These are phyloP conservation scores for Gracilaria caudata DNA, from an alignment of 23 red algal species.

Conservation along the genomic window DNA sequence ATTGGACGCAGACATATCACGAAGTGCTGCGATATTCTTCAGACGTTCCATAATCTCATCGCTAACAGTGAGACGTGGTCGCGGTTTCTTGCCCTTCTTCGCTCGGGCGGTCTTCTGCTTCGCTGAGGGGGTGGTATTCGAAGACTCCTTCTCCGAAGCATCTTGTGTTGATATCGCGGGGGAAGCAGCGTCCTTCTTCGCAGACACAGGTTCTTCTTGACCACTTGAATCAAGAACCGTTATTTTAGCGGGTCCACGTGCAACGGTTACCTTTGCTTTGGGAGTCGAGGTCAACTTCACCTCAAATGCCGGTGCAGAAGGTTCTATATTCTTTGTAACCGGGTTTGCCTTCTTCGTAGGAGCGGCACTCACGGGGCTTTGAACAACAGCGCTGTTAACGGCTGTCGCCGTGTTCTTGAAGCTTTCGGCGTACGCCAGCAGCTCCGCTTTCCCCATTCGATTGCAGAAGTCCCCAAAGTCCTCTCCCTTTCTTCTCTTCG, in stretches of 20 bases:
- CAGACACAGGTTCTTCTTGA: not conserved
- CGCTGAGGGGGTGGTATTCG: not conserved
- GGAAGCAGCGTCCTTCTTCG: not conserved
- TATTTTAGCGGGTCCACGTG: not conserved
- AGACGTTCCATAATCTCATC: slow-evolving; percentile 80
- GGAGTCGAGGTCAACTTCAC: slow-evolving; percentile 4
- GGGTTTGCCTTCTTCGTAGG: not conserved
- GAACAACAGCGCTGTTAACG: slow-evolving; percentile 6
- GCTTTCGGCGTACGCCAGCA: slow-evolving; percentile 57
- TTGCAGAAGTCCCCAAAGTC: slow-evolving; percentile 91
- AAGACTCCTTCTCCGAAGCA: not conserved
- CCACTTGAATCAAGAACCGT: slow-evolving; percentile 27
- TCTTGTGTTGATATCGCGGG: not conserved
- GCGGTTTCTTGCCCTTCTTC: slow-evolving; percentile 13
- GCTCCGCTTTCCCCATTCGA: slow-evolving; percentile 90
- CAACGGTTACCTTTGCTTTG: not conserved
- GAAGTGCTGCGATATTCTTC: slow-evolving; percentile 63
- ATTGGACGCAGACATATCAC: slow-evolving; percentile 71
- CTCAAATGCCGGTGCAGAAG: slow-evolving; percentile 3
- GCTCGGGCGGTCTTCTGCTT: slow-evolving; percentile 1
- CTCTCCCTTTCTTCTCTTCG: slow-evolving; percentile 55
- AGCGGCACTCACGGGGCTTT: not conserved
- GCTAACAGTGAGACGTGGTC: slow-evolving; percentile 73
- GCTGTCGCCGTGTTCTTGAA: not conserved
- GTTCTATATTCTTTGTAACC: not conserved